Conservation (phyloP, 305 asterid species). For the Plantago coronopus region DNA sequence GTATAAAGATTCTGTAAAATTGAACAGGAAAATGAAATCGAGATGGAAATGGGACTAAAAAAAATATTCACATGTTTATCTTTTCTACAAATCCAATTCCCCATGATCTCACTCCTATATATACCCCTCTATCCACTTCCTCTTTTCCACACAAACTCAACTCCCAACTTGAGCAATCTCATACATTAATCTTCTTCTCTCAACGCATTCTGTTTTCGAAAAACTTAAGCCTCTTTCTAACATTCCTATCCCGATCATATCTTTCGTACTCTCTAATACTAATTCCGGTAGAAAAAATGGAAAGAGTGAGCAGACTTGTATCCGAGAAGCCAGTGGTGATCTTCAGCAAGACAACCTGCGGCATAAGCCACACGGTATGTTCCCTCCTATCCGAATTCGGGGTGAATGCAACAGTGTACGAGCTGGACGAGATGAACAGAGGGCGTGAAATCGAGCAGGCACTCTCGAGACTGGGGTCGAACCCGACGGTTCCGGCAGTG, state of each 20-base stretch:
- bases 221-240: neutral
- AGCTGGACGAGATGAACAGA: conserved; percentile 64
- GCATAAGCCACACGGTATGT: conserved; percentile 61
- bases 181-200: neutral
- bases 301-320: conserved; percentile 50
- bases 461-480: conserved; percentile 52
- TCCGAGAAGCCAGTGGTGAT: conserved; percentile 73
- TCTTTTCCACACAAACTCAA: conserved; percentile 40
- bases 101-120: conserved; percentile 29
- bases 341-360: conserved; percentile 68
- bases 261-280: too few species aligned
- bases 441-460: conserved; percentile 76
- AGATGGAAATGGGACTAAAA: neutral
- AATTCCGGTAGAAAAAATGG: too few species aligned
- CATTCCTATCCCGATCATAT: neutral
- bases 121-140: conserved; percentile 33
- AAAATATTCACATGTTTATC: conserved; percentile 16
- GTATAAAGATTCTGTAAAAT: too few species aligned
- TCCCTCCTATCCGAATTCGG: conserved; percentile 66
- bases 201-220: neutral
- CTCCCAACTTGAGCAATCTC: conserved; percentile 1
- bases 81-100: conserved; percentile 2
- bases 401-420: conserved; percentile 50
- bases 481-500: conserved; percentile 72
- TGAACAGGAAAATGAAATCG: too few species aligned